phyloP scores from a whole-genome alignment of 2,329 filamentous ascomycete species.

The Furcasterigmium furcatum region DNA sequence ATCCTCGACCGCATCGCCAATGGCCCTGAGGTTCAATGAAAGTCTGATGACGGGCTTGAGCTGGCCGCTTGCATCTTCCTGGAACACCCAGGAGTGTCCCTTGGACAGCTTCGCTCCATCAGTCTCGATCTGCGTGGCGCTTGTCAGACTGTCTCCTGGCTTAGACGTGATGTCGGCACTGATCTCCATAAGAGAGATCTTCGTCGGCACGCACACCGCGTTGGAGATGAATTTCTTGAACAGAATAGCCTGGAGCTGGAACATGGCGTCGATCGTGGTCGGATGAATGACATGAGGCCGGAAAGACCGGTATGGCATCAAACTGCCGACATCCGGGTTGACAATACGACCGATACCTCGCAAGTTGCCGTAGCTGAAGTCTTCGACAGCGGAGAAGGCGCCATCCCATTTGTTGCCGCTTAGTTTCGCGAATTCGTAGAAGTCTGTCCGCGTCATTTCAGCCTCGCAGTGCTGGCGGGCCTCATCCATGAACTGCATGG shows the following conservation, averaged over 20 bases:
- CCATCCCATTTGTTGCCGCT: slow-evolving; percentile 3
- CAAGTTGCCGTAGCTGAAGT: background rate
- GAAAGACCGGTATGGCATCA: slow-evolving; percentile 24
- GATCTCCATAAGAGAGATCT: slow-evolving; percentile 1
- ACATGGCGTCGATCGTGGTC: slow-evolving; percentile 1
- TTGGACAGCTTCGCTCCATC: no score
- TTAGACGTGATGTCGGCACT: slow-evolving; percentile 1
- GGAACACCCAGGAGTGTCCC: background rate
- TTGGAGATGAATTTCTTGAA: slow-evolving; percentile 1
- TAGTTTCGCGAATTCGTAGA: slow-evolving; percentile 2
- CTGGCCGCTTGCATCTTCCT: background rate
- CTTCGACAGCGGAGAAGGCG: slow-evolving; percentile 1
- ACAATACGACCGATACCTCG: background rate
- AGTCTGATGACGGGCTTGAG: no score
- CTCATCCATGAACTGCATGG: background rate
- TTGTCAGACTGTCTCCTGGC: slow-evolving; percentile 2
- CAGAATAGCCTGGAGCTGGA: background rate
- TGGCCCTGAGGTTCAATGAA: background rate
- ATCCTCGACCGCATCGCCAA: slow-evolving; percentile 1
- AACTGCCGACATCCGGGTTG: slow-evolving; percentile 9
- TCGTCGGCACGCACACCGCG: background rate
- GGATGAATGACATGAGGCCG: slow-evolving; percentile 3
- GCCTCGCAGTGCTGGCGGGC: background rate
- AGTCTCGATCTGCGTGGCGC: no score
- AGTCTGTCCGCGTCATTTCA: slow-evolving; percentile 1